Base-by-base conservation (phyloP, 768 basidiomycete genomes). In the Hericium coralloides region DNA sequence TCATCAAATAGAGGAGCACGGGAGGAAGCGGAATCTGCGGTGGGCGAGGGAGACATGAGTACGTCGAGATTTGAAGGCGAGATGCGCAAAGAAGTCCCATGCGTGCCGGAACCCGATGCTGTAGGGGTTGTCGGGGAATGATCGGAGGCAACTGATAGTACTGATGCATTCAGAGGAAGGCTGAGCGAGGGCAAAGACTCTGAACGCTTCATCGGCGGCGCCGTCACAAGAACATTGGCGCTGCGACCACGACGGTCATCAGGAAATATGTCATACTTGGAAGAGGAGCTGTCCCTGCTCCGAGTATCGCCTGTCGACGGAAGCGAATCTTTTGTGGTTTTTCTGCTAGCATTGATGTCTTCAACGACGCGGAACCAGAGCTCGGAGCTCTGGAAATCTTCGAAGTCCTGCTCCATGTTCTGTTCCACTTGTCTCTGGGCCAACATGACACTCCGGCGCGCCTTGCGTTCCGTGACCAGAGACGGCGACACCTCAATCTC, bases 321-420 rank as follows among this genome's bases (percentile, higher is more conserved):
- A 52, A 36, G 26, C 2, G 49, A 57, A 4, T 51, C 36, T 25
- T 20, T 26, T 3, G 47, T 26, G 5, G 52, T 47, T 3, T 38
- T 38, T 12, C 45, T 65, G 15, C 64, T 66, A 39, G 68, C 64
- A 47, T 83, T 81, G 1, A 80, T 74, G 65, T 93, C 91, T 8
- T 85, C 81, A 8, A 91, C 74, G 1, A 91, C 93, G 51, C 92
- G 88, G 72, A 94, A 91, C 85, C 91, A 98, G 4, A 99, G 78
- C 60, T 97, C 93, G 18, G 90, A 92, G 58, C 83, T 76, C 64
- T 86, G 82, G 65, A 99, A 98, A 8, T 85, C 85, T 51, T 89
- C 87, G 66, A 95, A 97, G 67, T 95, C 93, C 52, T 87, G 87
- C 60, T 89, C 86, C 92, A 99, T 95, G 52, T 85, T 82, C 36